A percentile compares a stretch with the other conserved stretches of the same genome.
These are phyloP conservation scores for Penicillium sclerotigenum DNA, from an alignment of 2,329 filamentous ascomycete species.

Conservation along the genomic window DNA sequence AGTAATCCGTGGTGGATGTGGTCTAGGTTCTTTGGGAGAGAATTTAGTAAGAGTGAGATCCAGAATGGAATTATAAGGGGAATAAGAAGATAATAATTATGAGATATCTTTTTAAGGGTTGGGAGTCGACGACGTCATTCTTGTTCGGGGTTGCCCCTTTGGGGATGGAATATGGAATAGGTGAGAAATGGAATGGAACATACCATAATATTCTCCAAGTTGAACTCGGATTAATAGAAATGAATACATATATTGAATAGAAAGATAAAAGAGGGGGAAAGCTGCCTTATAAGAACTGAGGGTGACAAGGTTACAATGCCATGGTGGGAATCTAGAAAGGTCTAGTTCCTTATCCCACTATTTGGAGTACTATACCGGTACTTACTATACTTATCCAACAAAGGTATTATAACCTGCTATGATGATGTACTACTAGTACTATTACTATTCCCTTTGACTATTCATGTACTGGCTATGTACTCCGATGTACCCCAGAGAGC, in stretches of 20 bases:
- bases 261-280: not conserved
- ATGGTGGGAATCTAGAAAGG: not conserved
- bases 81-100: not conserved
- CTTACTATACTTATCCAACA: not conserved
- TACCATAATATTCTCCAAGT: not conserved
- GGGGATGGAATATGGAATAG: not conserved
- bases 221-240: not conserved
- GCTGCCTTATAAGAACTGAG: not conserved
- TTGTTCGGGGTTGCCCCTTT: not conserved
- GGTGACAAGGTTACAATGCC: not conserved
- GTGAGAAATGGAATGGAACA: not conserved
- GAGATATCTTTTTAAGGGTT: not conserved
- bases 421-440: not conserved
- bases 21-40: not conserved
- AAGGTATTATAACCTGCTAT: not conserved
- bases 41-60: not conserved
- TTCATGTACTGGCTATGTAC: not conserved
- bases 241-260: not conserved
- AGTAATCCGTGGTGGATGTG: slow-evolving; percentile 5
- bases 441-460: not conserved
- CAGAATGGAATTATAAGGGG: not conserved
- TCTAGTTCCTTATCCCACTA: not conserved
- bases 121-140: slow-evolving; percentile 27
- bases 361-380: not conserved
- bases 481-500: not conserved